Conservation (phyloP, 148 eudicot species). For the Rhododendron griersonianum region DNA sequence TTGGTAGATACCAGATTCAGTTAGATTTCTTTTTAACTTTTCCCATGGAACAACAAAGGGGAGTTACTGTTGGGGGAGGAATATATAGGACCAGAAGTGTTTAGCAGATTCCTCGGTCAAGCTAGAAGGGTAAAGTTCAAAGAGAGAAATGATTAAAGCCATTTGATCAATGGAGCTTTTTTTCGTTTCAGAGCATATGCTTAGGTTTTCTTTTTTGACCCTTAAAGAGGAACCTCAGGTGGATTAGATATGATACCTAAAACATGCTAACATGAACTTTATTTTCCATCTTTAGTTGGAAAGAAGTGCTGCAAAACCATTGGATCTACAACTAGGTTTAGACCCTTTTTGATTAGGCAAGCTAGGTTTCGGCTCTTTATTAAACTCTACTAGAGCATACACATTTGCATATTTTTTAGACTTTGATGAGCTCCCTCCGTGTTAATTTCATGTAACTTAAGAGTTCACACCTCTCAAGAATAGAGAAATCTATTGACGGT, state of each 20-base stretch:
- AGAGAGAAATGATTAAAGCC: not conserved
- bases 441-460: not conserved
- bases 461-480: not conserved
- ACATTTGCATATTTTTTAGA: not conserved
- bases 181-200: not conserved
- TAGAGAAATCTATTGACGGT: not conserved
- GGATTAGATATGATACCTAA: not conserved
- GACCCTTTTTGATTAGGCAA: not conserved
- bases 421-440: not conserved
- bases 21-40: not conserved
- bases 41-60: not conserved
- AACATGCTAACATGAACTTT: not conserved
- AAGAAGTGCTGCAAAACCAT: not conserved
- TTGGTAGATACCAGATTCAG: not conserved
- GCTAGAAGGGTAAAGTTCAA: not conserved
- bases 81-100: not conserved
- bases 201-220: conserved; percentile 4
- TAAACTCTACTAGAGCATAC: not conserved
- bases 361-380: not conserved
- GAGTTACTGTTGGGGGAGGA: not conserved
- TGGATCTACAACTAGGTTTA: not conserved
- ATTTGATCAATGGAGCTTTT: conserved; percentile 7
- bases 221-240: conserved; percentile 5
- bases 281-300: not conserved
- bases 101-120: conserved; percentile 1